These are phyloP conservation scores for Lasiodiplodia gonubiensis DNA, from an alignment of 2,329 filamentous ascomycete genomes.

Conservation along the genomic window DNA sequence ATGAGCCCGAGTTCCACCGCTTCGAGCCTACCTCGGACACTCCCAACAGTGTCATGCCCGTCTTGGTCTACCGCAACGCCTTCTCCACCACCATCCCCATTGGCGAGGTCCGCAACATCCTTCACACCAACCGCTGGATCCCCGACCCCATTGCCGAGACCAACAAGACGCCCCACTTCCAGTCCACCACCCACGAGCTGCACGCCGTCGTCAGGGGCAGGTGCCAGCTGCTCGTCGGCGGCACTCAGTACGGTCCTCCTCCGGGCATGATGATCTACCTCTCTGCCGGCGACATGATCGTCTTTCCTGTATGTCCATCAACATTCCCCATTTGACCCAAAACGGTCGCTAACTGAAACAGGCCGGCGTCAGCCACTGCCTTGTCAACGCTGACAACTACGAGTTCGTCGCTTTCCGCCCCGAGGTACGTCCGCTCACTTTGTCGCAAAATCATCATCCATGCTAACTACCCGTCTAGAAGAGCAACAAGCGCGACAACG, in stretches of 20 bases:
- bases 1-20: conserved; percentile 13
- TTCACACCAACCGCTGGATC: conserved; percentile 1
- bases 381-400: conserved; percentile 18
- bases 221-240: conserved; percentile 10
- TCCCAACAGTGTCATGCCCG: conserved; percentile 19
- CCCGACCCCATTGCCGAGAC: neutral
- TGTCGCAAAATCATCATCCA: neutral
- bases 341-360: neutral
- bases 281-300: conserved; percentile 12
- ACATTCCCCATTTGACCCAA: neutral
- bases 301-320: neutral
- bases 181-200: conserved; percentile 6
- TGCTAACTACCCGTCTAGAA: conserved; percentile 2
- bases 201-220: conserved; percentile 7
- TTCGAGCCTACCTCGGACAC: conserved; percentile 5
- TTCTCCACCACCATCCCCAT: neutral
- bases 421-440: conserved; percentile 1
- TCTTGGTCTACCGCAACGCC: conserved; percentile 16
- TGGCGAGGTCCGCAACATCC: conserved; percentile 10
- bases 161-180: conserved; percentile 11
- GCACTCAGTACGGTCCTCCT: neutral
- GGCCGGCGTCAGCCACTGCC: conserved; percentile 27
- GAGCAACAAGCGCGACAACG: neutral
- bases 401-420: conserved; percentile 16
- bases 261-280: conserved; percentile 17